A percentile compares a stretch with the other conserved stretches of the same genome.
These are phyloP conservation scores for Zygnema circumcarinatum DNA, from an alignment of 139 green algal species.

Conservation along the genomic window DNA sequence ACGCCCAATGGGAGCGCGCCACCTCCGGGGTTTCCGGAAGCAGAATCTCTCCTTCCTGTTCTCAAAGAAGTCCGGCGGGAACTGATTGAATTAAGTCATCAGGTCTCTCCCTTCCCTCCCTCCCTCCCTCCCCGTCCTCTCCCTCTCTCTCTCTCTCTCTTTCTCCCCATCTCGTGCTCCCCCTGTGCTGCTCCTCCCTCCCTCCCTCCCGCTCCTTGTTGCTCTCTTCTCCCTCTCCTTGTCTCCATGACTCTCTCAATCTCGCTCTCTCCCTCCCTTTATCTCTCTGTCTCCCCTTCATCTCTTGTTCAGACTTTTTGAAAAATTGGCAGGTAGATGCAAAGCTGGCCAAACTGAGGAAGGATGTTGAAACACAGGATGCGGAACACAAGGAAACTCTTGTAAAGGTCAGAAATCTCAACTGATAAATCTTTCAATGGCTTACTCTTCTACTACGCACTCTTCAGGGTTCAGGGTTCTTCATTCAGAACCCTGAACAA, in stretches of 20 bases:
- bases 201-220: background rate
- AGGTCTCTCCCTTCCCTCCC: slow-evolving; percentile 18
- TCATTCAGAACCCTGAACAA: background rate
- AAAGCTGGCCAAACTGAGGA: slow-evolving; percentile 23
- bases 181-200: background rate
- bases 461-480: background rate
- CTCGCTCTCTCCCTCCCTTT: background rate
- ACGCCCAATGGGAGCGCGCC: background rate
- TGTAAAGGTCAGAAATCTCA: background rate
- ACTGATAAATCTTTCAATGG: background rate
- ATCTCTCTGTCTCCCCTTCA: background rate
- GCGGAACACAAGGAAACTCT: slow-evolving; percentile 47
- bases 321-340: slow-evolving; percentile 38
- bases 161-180: background rate
- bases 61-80: slow-evolving; percentile 45
- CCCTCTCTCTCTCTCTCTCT: background rate
- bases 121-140: background rate
- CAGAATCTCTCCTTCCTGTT: slow-evolving; percentile 40
- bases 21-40: slow-evolving; percentile 41
- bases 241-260: background rate
- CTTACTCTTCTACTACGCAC: background rate
- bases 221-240: background rate
- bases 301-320: background rate
- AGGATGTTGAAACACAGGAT: slow-evolving; percentile 43
- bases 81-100: slow-evolving; percentile 37